Base-by-base conservation (phyloP, 495 filamentous ascomycete species). In the Neurospora cerealis region DNA sequence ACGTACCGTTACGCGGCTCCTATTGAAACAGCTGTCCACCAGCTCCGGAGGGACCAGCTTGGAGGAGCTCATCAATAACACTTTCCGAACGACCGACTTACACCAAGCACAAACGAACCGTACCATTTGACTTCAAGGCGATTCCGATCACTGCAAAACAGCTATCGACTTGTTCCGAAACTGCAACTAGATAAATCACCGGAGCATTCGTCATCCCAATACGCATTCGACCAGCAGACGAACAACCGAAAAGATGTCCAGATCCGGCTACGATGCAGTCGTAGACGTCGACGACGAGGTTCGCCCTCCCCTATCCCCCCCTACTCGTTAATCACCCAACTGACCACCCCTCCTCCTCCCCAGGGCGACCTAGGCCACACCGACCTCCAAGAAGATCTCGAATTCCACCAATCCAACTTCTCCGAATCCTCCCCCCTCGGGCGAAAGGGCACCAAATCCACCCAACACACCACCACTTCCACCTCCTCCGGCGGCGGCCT, bases 301-400 rank as follows among this genome's bases (percentile, higher is more conserved):
- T 48, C 8, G 71, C 71, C 24, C 40, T 6, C 10, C 34, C 3
- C 13, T 28, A n/a, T n/a, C 72, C 34, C 36, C 36, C n/a, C 41
- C 41, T 8, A 44, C 6, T 44, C n/a, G 69, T 40, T 73, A 71
- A 10, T 38, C 3, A 28, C 46, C 60, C 15, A 39, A 5, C 42
- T 38, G 24, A 38, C 72, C 24, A 60, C 37, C 38, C 69, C n/a
- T 17, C 17, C 44, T 71, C 13, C 19, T 34, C 1, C 42, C 70
- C 77, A 98, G 93, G 96, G 96, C 82, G 96, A 99, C 85, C 91
- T 99, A 74, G 96, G 96, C 78, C 93, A 98, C 84, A 98, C 96
- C 41, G 96, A 99, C 83, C 90, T 98, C 15, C 93, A 98, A 86
- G 95, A 97, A 80, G 96, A 98, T 85, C 94, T 98, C 75, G 96